Evolutionary conservation across 1,284 basidiomycete genomes (phyloP).

Genomic region (Ustilago cynodontis): DNA sequence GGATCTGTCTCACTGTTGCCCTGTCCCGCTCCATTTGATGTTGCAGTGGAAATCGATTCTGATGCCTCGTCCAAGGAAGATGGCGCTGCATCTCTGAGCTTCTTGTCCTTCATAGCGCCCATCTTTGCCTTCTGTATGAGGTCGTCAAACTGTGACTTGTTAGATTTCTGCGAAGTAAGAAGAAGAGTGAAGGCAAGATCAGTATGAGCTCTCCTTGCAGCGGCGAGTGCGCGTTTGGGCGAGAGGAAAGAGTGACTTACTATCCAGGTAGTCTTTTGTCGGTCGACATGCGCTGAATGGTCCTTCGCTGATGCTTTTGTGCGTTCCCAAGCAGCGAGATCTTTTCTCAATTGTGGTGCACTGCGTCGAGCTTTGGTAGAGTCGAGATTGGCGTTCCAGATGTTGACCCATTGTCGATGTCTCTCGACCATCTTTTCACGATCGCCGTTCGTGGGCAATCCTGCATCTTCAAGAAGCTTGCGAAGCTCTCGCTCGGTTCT

Average conservation of each 20-base stretch:
- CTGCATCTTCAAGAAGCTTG: slow-evolving; percentile 52
- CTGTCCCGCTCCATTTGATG: neutral
- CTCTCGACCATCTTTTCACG: slow-evolving; percentile 57
- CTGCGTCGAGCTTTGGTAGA: slow-evolving; percentile 53
- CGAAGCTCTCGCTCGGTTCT: slow-evolving; percentile 58
- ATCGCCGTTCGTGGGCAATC: slow-evolving; percentile 49
- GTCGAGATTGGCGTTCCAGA: slow-evolving; percentile 68
- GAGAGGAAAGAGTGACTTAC: neutral
- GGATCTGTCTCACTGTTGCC: slow-evolving; percentile 5
- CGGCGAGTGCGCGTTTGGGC: neutral
- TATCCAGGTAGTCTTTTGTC: slow-evolving; percentile 36
- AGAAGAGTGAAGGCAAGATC: neutral
- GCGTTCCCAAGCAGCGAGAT: slow-evolving; percentile 59
- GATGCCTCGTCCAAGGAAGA: neutral
- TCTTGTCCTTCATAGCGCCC: slow-evolving; percentile 28
- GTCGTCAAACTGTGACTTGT: slow-evolving; percentile 48
- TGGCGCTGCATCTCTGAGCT: slow-evolving; percentile 7
- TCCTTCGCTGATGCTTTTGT: slow-evolving; percentile 34
- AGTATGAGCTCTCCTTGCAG: neutral
- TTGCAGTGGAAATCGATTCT: neutral
- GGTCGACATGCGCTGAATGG: slow-evolving; percentile 33
- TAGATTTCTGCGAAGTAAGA: slow-evolving; percentile 9
- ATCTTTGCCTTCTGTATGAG: slow-evolving; percentile 38
- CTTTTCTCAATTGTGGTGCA: slow-evolving; percentile 39
- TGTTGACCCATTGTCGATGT: slow-evolving; percentile 66